Evolutionary conservation across 495 filamentous ascomycete species (phyloP).

Genomic region (Evernia prunastri): DNA sequence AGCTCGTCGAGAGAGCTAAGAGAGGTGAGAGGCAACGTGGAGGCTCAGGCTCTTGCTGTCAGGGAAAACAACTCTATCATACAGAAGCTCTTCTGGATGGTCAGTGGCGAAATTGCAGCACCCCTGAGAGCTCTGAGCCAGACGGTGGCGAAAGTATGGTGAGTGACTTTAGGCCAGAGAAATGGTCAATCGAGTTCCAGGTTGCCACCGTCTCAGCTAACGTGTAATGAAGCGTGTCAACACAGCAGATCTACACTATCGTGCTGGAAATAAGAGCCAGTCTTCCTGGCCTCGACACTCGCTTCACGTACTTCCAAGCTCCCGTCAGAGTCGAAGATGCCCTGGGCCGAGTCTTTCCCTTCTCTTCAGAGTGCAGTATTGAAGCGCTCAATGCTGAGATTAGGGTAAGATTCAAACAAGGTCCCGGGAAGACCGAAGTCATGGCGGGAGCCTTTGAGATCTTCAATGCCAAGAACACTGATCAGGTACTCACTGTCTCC

Average conservation of each 20-base stretch:
- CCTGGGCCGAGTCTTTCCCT: constrained; percentile 22
- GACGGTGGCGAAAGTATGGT: constrained; percentile 10
- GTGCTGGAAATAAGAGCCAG: constrained; percentile 19
- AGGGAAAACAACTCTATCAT: constrained; percentile 12
- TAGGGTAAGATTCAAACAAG: constrained; percentile 21
- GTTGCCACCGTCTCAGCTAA: background rate
- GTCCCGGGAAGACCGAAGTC: constrained; percentile 20
- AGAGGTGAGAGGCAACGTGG: constrained; percentile 6
- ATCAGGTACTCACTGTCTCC: constrained; percentile 11
- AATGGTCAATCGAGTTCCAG: background rate
- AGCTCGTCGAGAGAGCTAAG: background rate
- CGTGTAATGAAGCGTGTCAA: constrained; percentile 19
- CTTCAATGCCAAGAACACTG: constrained; percentile 23
- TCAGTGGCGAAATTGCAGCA: constrained; percentile 8
- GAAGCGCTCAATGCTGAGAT: constrained; percentile 20
- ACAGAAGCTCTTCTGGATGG: constrained; percentile 10
- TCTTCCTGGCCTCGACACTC: constrained; percentile 12
- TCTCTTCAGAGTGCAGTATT: constrained; percentile 26
- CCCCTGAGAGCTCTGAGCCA: constrained; percentile 7
- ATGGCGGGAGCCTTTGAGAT: constrained; percentile 23
- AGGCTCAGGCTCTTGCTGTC: constrained; percentile 9
- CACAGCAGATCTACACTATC: constrained; percentile 25
- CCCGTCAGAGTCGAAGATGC: constrained; percentile 27
- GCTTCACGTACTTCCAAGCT: constrained; percentile 24
- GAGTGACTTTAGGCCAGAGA: background rate